phyloP scores from a whole-genome alignment of 352 stramenopile species.

The Salisapilia sapeloensis region DNA sequence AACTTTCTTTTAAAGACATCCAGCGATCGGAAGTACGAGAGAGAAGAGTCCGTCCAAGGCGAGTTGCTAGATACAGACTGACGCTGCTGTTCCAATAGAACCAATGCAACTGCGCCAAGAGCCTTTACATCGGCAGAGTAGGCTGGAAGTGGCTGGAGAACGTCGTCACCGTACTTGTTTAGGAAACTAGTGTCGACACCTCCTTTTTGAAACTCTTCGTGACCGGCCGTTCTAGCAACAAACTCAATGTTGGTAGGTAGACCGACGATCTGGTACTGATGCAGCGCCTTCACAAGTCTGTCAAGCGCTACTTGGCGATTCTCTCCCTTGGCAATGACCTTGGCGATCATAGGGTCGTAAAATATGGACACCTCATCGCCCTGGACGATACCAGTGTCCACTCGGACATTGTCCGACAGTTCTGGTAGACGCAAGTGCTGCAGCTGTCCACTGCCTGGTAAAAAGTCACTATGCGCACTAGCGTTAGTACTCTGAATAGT shows the following conservation, averaged over 20 bases:
- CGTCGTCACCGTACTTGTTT: slow-evolving; percentile 75
- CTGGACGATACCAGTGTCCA: slow-evolving; percentile 82
- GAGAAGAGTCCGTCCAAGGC: slow-evolving; percentile 28
- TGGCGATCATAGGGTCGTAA: slow-evolving; percentile 91
- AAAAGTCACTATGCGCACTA: slow-evolving; percentile 46
- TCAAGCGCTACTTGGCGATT: slow-evolving; percentile 71
- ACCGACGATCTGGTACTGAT: slow-evolving; percentile 86
- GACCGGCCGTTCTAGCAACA: slow-evolving; percentile 74
- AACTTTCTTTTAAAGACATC: slow-evolving; percentile 33
- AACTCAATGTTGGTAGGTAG: slow-evolving; percentile 92
- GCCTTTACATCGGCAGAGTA: slow-evolving; percentile 48
- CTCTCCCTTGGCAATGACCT: slow-evolving; percentile 85
- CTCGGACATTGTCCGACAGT: slow-evolving; percentile 50
- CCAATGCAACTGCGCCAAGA: slow-evolving; percentile 51
- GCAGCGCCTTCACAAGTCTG: slow-evolving; percentile 67
- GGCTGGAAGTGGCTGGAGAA: slow-evolving; percentile 36
- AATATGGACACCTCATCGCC: slow-evolving; percentile 85
- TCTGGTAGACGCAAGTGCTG: slow-evolving; percentile 66
- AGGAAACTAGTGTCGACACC: slow-evolving; percentile 89
- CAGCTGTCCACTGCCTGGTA: slow-evolving; percentile 80
- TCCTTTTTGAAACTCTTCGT: slow-evolving; percentile 80
- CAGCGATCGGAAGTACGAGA: slow-evolving; percentile 44
- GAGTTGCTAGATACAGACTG: slow-evolving; percentile 21
- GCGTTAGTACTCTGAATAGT: slow-evolving; percentile 1
- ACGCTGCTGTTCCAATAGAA: slow-evolving; percentile 44